phyloP scores from a whole-genome alignment of 1,139 yeast species.

The Protomyces inouyei region DNA sequence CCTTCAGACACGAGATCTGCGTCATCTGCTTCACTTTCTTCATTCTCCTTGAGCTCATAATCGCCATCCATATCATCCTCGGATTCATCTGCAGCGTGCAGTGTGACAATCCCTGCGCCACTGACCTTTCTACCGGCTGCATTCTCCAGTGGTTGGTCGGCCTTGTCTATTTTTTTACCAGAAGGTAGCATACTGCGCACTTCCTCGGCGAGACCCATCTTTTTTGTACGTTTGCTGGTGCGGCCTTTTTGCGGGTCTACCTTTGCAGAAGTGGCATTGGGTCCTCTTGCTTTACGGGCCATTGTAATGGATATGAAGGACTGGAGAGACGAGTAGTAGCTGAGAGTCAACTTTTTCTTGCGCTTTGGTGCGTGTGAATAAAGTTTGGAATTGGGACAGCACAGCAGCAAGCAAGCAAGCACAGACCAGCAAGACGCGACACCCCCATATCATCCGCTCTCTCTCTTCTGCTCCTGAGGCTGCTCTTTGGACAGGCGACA shows the following conservation, averaged over 20 bases:
- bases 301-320: not conserved
- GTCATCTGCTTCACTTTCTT: conserved; percentile 27
- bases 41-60: conserved; percentile 29
- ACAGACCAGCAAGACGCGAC: not conserved
- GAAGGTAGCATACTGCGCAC: conserved; percentile 22
- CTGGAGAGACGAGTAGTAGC: not conserved
- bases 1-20: conserved; percentile 33
- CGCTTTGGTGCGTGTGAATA: not conserved
- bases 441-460: not conserved
- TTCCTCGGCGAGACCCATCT: conserved; percentile 23
- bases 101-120: conserved; percentile 11
- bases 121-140: conserved; percentile 16
- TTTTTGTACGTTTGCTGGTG: conserved; percentile 6
- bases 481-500: not conserved
- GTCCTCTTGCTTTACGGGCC: conserved; percentile 25
- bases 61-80: conserved; percentile 33
- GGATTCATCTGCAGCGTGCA: conserved; percentile 28
- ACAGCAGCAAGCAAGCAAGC: not conserved
- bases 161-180: not conserved
- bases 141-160: conserved; percentile 6
- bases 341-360: too few relatives aligned
- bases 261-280: conserved; percentile 22
- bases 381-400: not conserved
- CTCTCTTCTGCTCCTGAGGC: too few relatives aligned
- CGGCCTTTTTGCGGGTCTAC: conserved; percentile 22